Evolutionary conservation across 2,329 filamentous ascomycete genomes (phyloP).

Genomic region (Pochonia chlamydosporia): DNA sequence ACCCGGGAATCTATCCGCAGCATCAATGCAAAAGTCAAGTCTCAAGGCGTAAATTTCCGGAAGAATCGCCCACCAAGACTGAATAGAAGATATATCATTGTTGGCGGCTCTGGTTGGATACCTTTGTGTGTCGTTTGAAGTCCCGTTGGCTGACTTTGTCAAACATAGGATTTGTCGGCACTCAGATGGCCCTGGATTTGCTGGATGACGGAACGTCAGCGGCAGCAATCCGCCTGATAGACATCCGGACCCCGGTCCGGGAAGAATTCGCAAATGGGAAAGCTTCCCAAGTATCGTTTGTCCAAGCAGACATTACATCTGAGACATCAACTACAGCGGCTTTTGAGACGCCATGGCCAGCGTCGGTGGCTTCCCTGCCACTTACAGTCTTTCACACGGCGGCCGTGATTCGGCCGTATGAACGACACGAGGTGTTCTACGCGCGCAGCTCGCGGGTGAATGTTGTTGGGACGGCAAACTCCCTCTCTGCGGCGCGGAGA

Average conservation of each 20-base stretch:
- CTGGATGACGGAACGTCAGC: constrained; percentile 45
- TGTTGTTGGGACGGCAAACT: constrained; percentile 41
- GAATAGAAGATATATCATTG: constrained; percentile 37
- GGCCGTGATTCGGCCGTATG: constrained; percentile 45
- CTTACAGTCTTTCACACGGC: constrained; percentile 54
- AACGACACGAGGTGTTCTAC: constrained; percentile 40
- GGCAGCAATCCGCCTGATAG: constrained; percentile 46
- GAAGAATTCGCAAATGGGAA: constrained; percentile 31
- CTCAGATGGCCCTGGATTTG: constrained; percentile 48
- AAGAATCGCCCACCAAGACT: constrained; percentile 32
- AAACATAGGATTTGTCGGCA: constrained; percentile 45
- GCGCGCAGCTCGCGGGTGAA: constrained; percentile 42
- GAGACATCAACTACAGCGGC: constrained; percentile 34
- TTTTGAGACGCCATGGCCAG: constrained; percentile 42
- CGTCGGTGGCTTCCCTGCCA: constrained; percentile 33
- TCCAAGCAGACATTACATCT: constrained; percentile 45
- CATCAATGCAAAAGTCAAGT: constrained; percentile 28
- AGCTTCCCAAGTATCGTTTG: constrained; percentile 33
- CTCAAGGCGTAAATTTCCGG: constrained; percentile 31
- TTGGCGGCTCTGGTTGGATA: constrained; percentile 40
- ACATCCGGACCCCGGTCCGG: constrained; percentile 38
- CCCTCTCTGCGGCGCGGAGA: constrained; percentile 39
- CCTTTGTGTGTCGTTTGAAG: neutral
- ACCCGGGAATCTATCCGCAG: constrained; percentile 27
- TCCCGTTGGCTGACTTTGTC: neutral